Evolutionary conservation across 1,139 yeast species (phyloP).

Genomic region (Geotrichum citri-aurantii): DNA sequence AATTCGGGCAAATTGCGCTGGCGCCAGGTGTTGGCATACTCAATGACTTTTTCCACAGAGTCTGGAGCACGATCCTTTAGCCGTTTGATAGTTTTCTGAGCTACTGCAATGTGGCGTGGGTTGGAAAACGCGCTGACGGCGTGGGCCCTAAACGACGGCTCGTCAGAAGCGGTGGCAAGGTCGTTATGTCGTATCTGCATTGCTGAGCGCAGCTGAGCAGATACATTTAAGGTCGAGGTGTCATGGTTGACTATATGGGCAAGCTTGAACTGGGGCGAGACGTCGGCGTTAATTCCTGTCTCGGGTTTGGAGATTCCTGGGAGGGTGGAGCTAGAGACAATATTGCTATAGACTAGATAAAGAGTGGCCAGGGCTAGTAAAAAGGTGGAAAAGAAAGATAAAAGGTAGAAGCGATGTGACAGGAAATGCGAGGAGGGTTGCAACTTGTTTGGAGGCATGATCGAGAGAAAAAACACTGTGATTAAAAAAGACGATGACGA

Average conservation of each 20-base stretch:
- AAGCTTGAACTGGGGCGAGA: background rate
- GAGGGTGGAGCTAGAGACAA: background rate
- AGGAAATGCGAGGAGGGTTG: background rate
- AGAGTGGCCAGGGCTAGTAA: background rate
- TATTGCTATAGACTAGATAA: background rate
- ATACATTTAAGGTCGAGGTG: background rate
- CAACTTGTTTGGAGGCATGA: background rate
- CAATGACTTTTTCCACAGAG: conserved; percentile 58
- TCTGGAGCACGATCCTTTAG: conserved; percentile 56
- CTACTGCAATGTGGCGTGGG: background rate
- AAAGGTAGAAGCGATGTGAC: too few species aligned
- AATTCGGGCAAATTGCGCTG: conserved; percentile 18
- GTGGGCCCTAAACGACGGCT: background rate
- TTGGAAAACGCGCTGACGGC: conserved; percentile 7
- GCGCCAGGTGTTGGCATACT: conserved; percentile 43
- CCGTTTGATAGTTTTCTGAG: conserved; percentile 39
- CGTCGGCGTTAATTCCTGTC: background rate
- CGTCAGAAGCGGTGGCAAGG: conserved; percentile 4
- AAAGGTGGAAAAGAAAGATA: background rate
- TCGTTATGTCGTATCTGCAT: background rate
- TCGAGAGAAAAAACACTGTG: background rate
- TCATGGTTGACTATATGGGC: conserved; percentile 9
- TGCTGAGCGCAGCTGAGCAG: background rate
- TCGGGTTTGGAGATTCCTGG: background rate
- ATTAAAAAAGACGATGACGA: background rate